phyloP scores from a whole-genome alignment of 2,329 filamentous ascomycete species.

The Xylaria sp. region DNA sequence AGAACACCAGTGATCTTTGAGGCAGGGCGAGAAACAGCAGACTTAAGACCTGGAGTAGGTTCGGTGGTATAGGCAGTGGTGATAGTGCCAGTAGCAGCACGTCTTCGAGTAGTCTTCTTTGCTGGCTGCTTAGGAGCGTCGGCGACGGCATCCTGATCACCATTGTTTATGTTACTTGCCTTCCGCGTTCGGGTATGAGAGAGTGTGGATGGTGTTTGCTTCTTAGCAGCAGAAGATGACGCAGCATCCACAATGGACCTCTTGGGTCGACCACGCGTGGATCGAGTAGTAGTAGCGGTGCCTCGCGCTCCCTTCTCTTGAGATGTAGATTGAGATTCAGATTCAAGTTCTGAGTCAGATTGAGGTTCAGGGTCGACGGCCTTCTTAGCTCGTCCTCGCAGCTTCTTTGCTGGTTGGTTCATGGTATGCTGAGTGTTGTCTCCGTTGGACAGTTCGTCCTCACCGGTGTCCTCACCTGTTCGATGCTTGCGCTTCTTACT shows the following conservation, averaged over 20 bases:
- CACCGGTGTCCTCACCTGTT: slow-evolving; percentile 57
- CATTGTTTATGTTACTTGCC: slow-evolving; percentile 41
- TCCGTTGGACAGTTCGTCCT: slow-evolving; percentile 53
- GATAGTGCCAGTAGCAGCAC: slow-evolving; percentile 53
- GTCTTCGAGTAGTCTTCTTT: slow-evolving; percentile 52
- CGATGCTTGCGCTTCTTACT: slow-evolving; percentile 64
- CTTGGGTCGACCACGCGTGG: slow-evolving; percentile 47
- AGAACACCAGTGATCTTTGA: slow-evolving; percentile 37
- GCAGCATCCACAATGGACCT: slow-evolving; percentile 50
- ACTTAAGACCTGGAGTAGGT: slow-evolving; percentile 53
- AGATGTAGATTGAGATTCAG: slow-evolving; percentile 23
- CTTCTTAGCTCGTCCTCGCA: slow-evolving; percentile 62
- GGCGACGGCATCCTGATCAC: slow-evolving; percentile 39
- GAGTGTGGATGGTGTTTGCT: slow-evolving; percentile 45
- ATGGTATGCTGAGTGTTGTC: slow-evolving; percentile 44
- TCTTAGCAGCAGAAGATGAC: slow-evolving; percentile 33
- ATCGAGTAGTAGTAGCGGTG: slow-evolving; percentile 23
- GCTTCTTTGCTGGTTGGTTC: slow-evolving; percentile 51
- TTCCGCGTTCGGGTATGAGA: slow-evolving; percentile 49
- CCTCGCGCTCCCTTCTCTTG: slow-evolving; percentile 2
- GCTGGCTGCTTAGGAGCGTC: slow-evolving; percentile 45
- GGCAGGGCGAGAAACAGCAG: slow-evolving; percentile 52
- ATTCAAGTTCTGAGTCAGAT: slow-evolving; percentile 44
- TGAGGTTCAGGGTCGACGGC: slow-evolving; percentile 46
- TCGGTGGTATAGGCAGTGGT: slow-evolving; percentile 48